Base-by-base conservation (phyloP, 2,329 filamentous ascomycete species). In the Conoideocrella luteorostrata region DNA sequence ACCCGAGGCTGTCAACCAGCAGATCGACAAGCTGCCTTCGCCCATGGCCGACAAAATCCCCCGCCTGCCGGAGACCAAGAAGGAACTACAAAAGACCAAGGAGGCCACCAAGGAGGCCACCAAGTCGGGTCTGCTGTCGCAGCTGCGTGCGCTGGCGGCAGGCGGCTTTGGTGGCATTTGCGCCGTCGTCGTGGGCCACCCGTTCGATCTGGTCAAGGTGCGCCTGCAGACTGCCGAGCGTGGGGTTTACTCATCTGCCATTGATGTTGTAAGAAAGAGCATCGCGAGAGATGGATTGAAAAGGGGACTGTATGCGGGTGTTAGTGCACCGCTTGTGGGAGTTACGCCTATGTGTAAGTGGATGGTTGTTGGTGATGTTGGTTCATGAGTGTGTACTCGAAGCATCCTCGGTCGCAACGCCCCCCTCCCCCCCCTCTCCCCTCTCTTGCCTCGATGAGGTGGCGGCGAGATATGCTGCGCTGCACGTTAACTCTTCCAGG, bases 321-420 rank as follows among this genome's bases (percentile, higher is more conserved):
- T 98, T 36, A 93, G 86, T 55, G 93, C 93, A 56, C 93, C 93
- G 35, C 71, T 98, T 50, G 86, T 96, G 9, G 93, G 93, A 43
- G 93, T 98, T 13, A 98, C 93, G 49, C 93, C 93, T 44, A 98
- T 98, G 93, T 98, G 90, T 96, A 78, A 69, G 90, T 80, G 30
- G 6, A 24, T 32, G 6, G 28, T 33, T 34, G 13, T 13, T 33
- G 42, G 21, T n/a, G 20, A 12, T 23, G 13, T 32, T n/a, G 5
- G 32, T 9, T 13, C 13, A 11, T 22, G 24, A 7, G 26, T 26
- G 12, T 32, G n/a, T n/a, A n/a, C n/a, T n/a, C n/a, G n/a, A n/a
- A n/a, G n/a, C n/a, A n/a, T n/a, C n/a, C n/a, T n/a, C n/a, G n/a
- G n/a, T n/a, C n/a, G n/a, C n/a, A n/a, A n/a, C n/a, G n/a, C n/a